These are phyloP conservation scores for Eucalyptus tenuipes DNA, from an alignment of 345 rosid species.

Conservation along the genomic window DNA sequence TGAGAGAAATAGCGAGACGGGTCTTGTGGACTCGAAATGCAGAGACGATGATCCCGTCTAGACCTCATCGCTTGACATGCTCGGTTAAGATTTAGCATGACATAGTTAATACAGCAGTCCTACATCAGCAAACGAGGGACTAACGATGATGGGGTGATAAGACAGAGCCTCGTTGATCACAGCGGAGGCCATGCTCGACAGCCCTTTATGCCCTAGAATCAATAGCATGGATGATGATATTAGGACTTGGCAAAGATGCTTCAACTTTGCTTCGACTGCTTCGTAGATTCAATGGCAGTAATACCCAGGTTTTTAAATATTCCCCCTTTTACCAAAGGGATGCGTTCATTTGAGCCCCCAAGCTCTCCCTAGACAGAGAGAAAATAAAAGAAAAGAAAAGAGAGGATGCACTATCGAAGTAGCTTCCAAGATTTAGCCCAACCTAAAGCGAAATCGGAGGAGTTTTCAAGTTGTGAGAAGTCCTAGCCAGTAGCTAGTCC, in stretches of 20 bases:
- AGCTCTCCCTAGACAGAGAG: neutral
- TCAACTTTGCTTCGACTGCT: neutral
- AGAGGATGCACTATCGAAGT: neutral
- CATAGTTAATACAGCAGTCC: neutral
- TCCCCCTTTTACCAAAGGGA: neutral
- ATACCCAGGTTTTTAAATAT: neutral
- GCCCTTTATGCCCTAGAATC: neutral
- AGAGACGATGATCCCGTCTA: neutral
- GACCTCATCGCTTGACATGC: neutral
- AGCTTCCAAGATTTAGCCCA: neutral
- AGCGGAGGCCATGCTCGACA: neutral
- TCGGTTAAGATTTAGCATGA: neutral
- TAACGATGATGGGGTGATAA: neutral
- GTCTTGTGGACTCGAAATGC: neutral
- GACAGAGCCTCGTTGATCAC: neutral
- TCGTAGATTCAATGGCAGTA: neutral
- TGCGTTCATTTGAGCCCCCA: neutral
- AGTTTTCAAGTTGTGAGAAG: neutral
- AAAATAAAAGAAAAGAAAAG: rapidly evolving
- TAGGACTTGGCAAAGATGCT: neutral
- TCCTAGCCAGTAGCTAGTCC: neutral
- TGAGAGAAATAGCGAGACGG: neutral
- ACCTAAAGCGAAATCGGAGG: neutral
- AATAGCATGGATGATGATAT: neutral
- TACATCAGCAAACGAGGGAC: neutral